Evolutionary conservation across 1,284 basidiomycete genomes (phyloP).

Genomic region (Heimioporus retisporus): DNA sequence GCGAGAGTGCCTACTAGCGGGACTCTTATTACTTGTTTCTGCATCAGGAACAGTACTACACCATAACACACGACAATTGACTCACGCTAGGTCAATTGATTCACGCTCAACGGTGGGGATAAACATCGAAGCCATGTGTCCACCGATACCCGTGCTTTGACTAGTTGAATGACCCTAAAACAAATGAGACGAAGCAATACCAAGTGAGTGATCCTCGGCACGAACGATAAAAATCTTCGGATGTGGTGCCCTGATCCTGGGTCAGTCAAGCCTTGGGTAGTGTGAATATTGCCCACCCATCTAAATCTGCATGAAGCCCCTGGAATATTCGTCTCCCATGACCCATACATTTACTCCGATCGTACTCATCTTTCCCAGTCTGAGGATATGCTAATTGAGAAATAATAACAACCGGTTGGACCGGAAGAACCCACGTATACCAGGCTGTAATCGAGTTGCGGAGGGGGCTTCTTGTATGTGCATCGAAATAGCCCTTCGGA

Average conservation of each 20-base stretch:
- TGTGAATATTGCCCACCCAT: slow-evolving; percentile 60
- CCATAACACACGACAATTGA: background rate
- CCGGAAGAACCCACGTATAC: slow-evolving; percentile 74
- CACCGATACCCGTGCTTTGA: slow-evolving; percentile 94
- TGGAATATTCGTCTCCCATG: slow-evolving; percentile 74
- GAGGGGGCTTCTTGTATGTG: slow-evolving; percentile 93
- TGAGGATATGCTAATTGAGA: slow-evolving; percentile 33
- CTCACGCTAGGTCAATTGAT: slow-evolving; percentile 89
- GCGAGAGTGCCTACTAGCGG: slow-evolving; percentile 59
- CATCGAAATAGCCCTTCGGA: slow-evolving; percentile 84
- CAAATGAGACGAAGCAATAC: background rate
- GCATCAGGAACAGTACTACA: background rate
- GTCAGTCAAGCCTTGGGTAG: slow-evolving; percentile 4
- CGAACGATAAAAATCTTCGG: slow-evolving; percentile 82
- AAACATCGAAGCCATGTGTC: slow-evolving; percentile 91
- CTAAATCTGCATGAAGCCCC: slow-evolving; percentile 85
- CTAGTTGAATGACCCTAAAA: slow-evolving; percentile 79
- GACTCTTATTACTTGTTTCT: slow-evolving; percentile 66
- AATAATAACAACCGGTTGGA: background rate
- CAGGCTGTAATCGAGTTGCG: slow-evolving; percentile 79
- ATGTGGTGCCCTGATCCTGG: slow-evolving; percentile 29
- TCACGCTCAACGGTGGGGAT: slow-evolving; percentile 98
- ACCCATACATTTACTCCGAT: slow-evolving; percentile 68
- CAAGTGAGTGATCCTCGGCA: background rate
- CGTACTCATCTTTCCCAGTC: slow-evolving; percentile 86